phyloP scores from a whole-genome alignment of 257 asterid genomes.

The Nicotiana noctiflora region DNA sequence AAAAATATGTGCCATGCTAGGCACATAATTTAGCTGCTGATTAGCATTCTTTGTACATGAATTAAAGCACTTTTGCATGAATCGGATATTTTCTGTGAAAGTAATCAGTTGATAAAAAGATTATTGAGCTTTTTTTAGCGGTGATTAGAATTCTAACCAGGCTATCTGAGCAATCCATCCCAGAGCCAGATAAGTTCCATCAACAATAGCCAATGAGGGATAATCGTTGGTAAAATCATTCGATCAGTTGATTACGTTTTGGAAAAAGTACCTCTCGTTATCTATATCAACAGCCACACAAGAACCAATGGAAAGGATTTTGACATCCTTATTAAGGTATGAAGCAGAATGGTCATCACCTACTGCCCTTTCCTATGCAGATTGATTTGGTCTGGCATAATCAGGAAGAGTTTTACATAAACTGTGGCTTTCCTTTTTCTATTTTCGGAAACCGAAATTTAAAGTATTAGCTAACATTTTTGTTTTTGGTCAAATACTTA shows the following conservation, averaged over 20 bases:
- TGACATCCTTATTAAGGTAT: background rate
- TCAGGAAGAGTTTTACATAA: background rate
- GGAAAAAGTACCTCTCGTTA: too few relatives aligned
- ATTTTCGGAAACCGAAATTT: background rate
- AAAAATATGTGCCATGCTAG: background rate
- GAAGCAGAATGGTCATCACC: background rate
- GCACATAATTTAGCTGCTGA: background rate
- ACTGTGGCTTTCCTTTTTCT: background rate
- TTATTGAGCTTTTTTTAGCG: background rate
- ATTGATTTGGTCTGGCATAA: background rate
- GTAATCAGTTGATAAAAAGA: background rate
- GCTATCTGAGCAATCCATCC: background rate
- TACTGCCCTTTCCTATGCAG: background rate
- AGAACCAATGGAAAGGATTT: background rate
- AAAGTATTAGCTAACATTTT: too few relatives aligned
- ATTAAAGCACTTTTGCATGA: background rate
- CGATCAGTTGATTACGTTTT: too few relatives aligned
- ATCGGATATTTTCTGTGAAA: background rate
- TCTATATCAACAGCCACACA: background rate
- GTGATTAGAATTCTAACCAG: background rate
- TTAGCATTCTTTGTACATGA: background rate
- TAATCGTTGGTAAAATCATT: too few relatives aligned
- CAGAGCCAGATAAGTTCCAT: too few relatives aligned
- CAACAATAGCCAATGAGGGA: too few relatives aligned
- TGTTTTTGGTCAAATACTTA: too few relatives aligned